Base-by-base conservation (phyloP, 345 rosid genomes). In the Excoecaria cochinchinensis region DNA sequence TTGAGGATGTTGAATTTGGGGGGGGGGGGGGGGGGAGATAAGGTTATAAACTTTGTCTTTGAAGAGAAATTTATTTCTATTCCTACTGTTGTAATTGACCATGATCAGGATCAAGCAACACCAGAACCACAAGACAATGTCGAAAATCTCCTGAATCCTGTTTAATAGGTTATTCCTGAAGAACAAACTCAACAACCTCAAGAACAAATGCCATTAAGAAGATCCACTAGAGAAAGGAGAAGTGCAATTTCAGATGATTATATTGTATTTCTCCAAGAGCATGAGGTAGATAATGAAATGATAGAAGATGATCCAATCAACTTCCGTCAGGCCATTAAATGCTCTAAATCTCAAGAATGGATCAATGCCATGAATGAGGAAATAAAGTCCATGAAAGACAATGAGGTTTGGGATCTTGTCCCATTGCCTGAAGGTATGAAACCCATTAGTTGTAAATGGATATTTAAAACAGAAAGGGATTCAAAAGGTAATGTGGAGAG, bases 171-270 rank as follows among this genome's bases (percentile, higher is more conserved):
- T n/a, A n/a, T n/a, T n/a, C n/a, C n/a, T n/a, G n/a, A n/a, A n/a
- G n/a, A n/a, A n/a, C n/a, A n/a, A n/a, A n/a, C n/a, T n/a, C n/a
- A n/a, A n/a, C n/a, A n/a, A n/a, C n/a, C n/a, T n/a, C n/a, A n/a
- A n/a, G n/a, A n/a, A n/a, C n/a, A n/a, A n/a, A n/a, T n/a, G n/a
- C n/a, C n/a, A n/a, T n/a, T n/a, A n/a, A n/a, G n/a, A n/a, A n/a
- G n/a, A n/a, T 73, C 76, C 39, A 60, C 56, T 59, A 59, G 68
- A 56, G 65, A 31, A 1, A 71, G 36, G 65, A 71, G 50, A 40
- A 71, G n/a, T 36, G 65, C 40, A 5, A 73, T 59, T 22, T 5
- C 44, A 14, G 40, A 61, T 46, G 56, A 73, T 73, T 73, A 59
- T 14, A 60, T 73, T 13, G 44, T 47, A 3, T 59, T 22, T 21